A percentile compares a stretch with the other conserved stretches of the same genome.
Conservation (phyloP, 129 eudicot genomes). For the Sambucus nigra region DNA sequence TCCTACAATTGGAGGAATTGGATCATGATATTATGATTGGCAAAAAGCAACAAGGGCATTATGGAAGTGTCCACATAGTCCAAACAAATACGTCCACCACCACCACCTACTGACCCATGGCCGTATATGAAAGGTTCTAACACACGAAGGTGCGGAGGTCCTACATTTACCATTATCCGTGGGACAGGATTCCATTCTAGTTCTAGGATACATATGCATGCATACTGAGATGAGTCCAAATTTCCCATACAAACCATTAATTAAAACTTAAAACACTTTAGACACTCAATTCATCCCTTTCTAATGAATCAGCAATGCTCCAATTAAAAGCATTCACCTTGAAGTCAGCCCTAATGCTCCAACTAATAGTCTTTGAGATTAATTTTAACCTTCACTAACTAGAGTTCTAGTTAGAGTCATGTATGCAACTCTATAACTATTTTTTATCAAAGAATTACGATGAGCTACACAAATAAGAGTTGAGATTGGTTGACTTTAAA, state of each 20-base stretch:
- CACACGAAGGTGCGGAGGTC: conserved; percentile 7
- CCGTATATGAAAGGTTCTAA: conserved; percentile 10
- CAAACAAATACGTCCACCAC: conserved; percentile 7
- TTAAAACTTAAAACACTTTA: neutral
- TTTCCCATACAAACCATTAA: neutral
- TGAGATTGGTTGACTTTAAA: no score
- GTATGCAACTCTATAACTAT: neutral
- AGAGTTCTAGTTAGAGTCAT: neutral
- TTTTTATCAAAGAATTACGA: no score
- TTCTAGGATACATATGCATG: no score
- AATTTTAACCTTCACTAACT: no score
- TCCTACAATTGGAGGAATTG: conserved; percentile 10
- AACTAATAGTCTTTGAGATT: no score
- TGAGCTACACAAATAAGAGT: no score
- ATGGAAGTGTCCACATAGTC: conserved; percentile 16
- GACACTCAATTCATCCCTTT: no score
- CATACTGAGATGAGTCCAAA: neutral
- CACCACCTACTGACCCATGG: neutral
- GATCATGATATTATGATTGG: conserved; percentile 20
- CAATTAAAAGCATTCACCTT: no score
- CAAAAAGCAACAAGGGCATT: conserved; percentile 19
- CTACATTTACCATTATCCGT: conserved; percentile 10
- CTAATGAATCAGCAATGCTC: no score
- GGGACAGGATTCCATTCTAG: neutral
- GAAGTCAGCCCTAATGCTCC: no score